Conservation (phyloP, 768 basidiomycete genomes). For the Nidula microcarpa region DNA sequence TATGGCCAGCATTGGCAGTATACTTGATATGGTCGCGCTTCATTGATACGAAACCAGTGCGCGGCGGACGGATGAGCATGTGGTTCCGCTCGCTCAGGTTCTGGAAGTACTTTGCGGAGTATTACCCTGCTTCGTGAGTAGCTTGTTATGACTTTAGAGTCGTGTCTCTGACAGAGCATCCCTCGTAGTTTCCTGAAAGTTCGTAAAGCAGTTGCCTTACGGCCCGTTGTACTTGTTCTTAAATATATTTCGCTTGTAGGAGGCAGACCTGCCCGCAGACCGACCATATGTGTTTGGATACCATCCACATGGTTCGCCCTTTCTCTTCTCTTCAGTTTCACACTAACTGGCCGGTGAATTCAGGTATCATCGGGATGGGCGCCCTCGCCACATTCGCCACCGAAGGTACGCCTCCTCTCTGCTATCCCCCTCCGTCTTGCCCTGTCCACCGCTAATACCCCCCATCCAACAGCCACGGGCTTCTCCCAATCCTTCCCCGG, state of each 20-base stretch:
- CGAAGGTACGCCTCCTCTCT: slow-evolving; percentile 65
- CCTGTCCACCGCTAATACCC: slow-evolving; percentile 19
- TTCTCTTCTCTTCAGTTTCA: neutral
- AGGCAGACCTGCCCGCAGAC: slow-evolving; percentile 87
- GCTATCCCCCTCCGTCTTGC: neutral
- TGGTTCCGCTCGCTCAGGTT: slow-evolving; percentile 71
- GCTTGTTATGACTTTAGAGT: neutral
- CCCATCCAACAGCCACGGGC: too few relatives aligned
- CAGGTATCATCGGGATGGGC: slow-evolving; percentile 98
- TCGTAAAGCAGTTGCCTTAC: too few relatives aligned
- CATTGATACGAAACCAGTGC: slow-evolving; percentile 74
- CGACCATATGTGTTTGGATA: slow-evolving; percentile 96
- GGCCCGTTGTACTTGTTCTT: neutral
- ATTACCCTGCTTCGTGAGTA: slow-evolving; percentile 84
- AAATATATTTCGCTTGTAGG: slow-evolving; percentile 39
- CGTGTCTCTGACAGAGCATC: neutral
- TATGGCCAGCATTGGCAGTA: slow-evolving; percentile 80
- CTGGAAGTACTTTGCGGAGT: slow-evolving; percentile 91
- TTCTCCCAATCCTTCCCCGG: slow-evolving; percentile 91
- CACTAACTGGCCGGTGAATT: slow-evolving; percentile 4
- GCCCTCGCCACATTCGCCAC: slow-evolving; percentile 95
- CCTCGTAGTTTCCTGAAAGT: too few relatives aligned
- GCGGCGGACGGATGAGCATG: slow-evolving; percentile 64
- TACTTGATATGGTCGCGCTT: slow-evolving; percentile 82
- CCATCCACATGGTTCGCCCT: slow-evolving; percentile 84